Evolutionary conservation across 805 yeast species (phyloP).

Genomic region (Candida alai): DNA sequence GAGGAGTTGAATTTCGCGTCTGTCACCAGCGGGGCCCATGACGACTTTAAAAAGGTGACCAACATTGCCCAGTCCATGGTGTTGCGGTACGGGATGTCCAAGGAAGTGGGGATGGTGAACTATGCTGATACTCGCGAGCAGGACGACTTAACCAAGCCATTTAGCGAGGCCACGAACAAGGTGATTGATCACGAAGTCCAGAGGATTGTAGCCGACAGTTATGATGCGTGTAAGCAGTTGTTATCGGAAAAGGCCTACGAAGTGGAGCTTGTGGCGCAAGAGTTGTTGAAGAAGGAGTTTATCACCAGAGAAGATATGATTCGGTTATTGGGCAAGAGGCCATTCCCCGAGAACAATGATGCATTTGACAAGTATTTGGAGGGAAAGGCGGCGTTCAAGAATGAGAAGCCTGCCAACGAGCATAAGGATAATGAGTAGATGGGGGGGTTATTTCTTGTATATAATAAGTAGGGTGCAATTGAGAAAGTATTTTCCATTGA

Average conservation of each 20-base stretch:
- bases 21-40: constrained; percentile 95
- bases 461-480: too few species aligned
- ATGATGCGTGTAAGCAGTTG: constrained; percentile 64
- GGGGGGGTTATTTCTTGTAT: constrained; percentile 3
- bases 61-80: constrained; percentile 94
- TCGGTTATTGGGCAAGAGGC: constrained; percentile 82
- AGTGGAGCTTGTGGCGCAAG: constrained; percentile 83
- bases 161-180: constrained; percentile 81
- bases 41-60: constrained; percentile 95
- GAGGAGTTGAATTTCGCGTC: constrained; percentile 89
- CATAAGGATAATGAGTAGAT: constrained; percentile 21
- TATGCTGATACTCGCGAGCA: constrained; percentile 67
- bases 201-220: constrained; percentile 71
- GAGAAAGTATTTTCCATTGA: too few species aligned
- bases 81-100: constrained; percentile 85
- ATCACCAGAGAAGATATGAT: constrained; percentile 94
- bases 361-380: constrained; percentile 79
- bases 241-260: constrained; percentile 68
- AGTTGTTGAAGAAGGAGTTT: constrained; percentile 80
- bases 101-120: constrained; percentile 77
- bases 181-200: constrained; percentile 80
- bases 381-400: constrained; percentile 40
- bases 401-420: constrained; percentile 26
- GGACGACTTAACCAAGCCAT: constrained; percentile 75
- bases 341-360: constrained; percentile 85